A percentile compares a stretch with the other conserved stretches of the same genome.
Evolutionary conservation across 2,329 filamentous ascomycete species (phyloP).

Genomic region (Macrophomina phaseolina): DNA sequence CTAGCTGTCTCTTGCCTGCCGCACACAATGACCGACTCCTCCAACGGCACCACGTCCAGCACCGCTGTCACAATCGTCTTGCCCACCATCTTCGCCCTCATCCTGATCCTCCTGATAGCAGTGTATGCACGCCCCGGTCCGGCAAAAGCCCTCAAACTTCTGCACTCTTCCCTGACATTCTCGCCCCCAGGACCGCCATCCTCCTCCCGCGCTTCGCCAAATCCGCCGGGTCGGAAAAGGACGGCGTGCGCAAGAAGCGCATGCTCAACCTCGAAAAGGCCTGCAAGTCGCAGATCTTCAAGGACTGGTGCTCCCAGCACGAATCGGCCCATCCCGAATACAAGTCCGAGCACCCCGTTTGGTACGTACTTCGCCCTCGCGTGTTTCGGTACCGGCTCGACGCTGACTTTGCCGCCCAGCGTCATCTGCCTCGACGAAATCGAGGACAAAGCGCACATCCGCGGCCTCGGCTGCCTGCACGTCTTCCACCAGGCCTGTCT

Average conservation of each 20-base stretch:
- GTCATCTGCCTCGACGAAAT: conserved; percentile 47
- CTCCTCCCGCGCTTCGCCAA: conserved; percentile 26
- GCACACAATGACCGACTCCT: conserved; percentile 17
- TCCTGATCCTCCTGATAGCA: conserved; percentile 38
- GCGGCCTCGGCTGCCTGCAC: conserved; percentile 43
- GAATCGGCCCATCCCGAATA: conserved; percentile 22
- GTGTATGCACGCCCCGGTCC: conserved; percentile 31
- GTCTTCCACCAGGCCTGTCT: conserved; percentile 45
- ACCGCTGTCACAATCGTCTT: conserved; percentile 38
- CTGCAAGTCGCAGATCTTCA: conserved; percentile 41
- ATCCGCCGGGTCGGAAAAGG: conserved; percentile 32
- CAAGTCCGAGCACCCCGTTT: conserved; percentile 24
- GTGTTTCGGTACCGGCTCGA: not conserved
- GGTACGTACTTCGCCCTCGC: conserved; percentile 3
- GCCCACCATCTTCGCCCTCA: conserved; percentile 39
- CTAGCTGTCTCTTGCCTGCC: not conserved
- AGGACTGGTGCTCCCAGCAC: conserved; percentile 38
- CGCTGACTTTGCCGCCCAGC: conserved; percentile 29
- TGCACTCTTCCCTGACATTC: no score
- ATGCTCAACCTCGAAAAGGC: conserved; percentile 38
- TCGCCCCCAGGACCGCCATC: conserved; percentile 6
- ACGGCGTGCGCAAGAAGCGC: conserved; percentile 37
- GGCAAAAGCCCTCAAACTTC: no score
- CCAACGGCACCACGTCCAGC: conserved; percentile 1
- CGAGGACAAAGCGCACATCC: conserved; percentile 40